phyloP scores from a whole-genome alignment of 2,329 filamentous ascomycete genomes.

The Trichoderma gracile region DNA sequence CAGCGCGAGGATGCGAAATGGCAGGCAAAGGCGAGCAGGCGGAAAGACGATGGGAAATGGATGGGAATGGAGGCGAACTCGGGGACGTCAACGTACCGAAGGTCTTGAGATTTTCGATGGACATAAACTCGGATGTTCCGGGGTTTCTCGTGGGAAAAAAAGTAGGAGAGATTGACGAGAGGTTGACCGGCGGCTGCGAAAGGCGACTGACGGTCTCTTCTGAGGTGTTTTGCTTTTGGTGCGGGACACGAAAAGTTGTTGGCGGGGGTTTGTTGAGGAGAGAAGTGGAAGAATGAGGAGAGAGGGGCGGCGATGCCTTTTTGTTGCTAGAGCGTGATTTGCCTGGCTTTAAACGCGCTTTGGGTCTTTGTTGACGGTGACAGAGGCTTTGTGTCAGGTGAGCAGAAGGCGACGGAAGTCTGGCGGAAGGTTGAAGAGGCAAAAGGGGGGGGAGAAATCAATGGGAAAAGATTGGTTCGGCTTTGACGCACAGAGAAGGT shows the following conservation, averaged over 20 bases:
- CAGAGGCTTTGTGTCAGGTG: constrained; percentile 15
- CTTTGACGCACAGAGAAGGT: constrained; percentile 19
- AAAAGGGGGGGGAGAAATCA: constrained; percentile 1
- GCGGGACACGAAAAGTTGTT: not conserved
- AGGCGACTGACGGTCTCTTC: constrained; percentile 33
- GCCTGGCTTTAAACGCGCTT: not conserved
- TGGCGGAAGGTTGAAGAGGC: constrained; percentile 7
- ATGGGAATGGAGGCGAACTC: no score
- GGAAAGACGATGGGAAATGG: not conserved
- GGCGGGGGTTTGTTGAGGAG: no score
- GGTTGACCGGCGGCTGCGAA: constrained; percentile 51
- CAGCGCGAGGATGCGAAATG: not conserved
- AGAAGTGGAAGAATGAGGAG: not conserved
- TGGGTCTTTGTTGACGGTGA: constrained; percentile 3
- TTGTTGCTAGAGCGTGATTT: not conserved
- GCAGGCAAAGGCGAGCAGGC: not conserved
- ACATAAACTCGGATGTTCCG: constrained; percentile 86
- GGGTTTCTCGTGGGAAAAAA: constrained; percentile 58
- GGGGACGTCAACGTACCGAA: constrained; percentile 65
- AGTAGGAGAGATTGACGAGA: constrained; percentile 47
- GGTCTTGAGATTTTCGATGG: constrained; percentile 98
- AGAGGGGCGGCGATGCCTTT: not conserved
- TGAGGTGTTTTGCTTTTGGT: constrained; percentile 21
- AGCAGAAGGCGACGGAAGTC: not conserved
- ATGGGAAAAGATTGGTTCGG: constrained; percentile 19